A percentile compares a stretch with the other conserved stretches of the same genome.
These are phyloP conservation scores for Microstegium vimineum DNA, from an alignment of 176 grass and related monocot species.

Conservation along the genomic window DNA sequence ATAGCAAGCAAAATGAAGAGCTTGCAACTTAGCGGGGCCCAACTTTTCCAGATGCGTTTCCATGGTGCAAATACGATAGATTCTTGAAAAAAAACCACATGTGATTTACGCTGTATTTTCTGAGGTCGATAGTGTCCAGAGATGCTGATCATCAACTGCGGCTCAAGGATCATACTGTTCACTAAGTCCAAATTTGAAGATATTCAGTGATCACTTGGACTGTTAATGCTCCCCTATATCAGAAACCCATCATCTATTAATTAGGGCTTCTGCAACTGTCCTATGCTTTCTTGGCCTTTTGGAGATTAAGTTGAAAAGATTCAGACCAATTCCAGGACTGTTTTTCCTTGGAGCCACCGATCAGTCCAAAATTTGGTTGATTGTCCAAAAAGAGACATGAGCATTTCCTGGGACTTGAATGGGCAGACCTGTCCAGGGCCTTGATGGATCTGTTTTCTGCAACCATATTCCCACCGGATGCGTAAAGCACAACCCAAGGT, in stretches of 20 bases:
- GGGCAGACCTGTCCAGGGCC: neutral
- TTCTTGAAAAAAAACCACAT: too few species aligned
- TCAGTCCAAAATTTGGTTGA: neutral
- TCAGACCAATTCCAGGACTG: neutral
- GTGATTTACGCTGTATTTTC: too few species aligned
- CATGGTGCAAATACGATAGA: too few species aligned
- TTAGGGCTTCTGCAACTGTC: neutral
- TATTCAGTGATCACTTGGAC: neutral
- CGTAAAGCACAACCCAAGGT: neutral
- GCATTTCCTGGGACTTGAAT: neutral
- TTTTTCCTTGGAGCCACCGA: neutral
- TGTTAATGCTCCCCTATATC: neutral
- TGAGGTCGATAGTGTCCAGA: too few species aligned
- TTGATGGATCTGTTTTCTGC: neutral
- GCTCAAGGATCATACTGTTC: too few species aligned
- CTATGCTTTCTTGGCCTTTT: neutral
- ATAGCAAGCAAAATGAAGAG: too few species aligned
- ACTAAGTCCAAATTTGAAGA: neutral
- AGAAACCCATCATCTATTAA: neutral
- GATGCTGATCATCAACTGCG: too few species aligned
- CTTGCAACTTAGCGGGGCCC: too few species aligned
- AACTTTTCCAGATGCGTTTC: too few species aligned
- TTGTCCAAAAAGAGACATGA: neutral
- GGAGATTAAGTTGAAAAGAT: neutral
- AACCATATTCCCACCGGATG: neutral